Evolutionary conservation across 305 asterid genomes (phyloP).

Genomic region (Coffea humblotiana): DNA sequence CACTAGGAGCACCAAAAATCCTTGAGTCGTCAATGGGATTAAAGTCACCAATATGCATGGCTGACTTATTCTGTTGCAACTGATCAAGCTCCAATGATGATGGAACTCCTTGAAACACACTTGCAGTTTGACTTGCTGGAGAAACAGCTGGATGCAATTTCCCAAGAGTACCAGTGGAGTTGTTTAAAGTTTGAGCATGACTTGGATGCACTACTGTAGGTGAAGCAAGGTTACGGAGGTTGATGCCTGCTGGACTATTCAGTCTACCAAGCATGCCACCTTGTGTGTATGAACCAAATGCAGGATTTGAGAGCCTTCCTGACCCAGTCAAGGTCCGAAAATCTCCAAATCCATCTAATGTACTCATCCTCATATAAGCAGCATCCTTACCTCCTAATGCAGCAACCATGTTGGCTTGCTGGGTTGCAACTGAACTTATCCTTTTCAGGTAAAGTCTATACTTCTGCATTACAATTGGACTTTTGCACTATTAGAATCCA

Average conservation of each 20-base stretch:
- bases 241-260: constrained; percentile 56
- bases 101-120: constrained; percentile 60
- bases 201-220: constrained; percentile 50
- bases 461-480: constrained; percentile 51
- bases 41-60: constrained; percentile 28
- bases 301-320: constrained; percentile 53
- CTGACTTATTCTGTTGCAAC: constrained; percentile 51
- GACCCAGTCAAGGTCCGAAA: constrained; percentile 54
- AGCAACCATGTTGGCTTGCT: constrained; percentile 82
- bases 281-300: constrained; percentile 46
- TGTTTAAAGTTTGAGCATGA: constrained; percentile 47
- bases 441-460: constrained; percentile 82
- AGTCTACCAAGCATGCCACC: constrained; percentile 71
- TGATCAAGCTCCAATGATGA: constrained; percentile 71
- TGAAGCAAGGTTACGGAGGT: constrained; percentile 45
- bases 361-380: constrained; percentile 56
- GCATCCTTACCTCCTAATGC: constrained; percentile 74
- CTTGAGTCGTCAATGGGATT: constrained; percentile 42
- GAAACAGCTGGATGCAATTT: constrained; percentile 53
- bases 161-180: constrained; percentile 40
- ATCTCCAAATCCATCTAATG: constrained; percentile 71
- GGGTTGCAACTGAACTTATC: constrained; percentile 62
- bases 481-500: not conserved
- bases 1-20: constrained; percentile 34
- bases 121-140: constrained; percentile 45